phyloP scores from a whole-genome alignment of 2,329 filamentous ascomycete genomes.

The Catunica adiposa region DNA sequence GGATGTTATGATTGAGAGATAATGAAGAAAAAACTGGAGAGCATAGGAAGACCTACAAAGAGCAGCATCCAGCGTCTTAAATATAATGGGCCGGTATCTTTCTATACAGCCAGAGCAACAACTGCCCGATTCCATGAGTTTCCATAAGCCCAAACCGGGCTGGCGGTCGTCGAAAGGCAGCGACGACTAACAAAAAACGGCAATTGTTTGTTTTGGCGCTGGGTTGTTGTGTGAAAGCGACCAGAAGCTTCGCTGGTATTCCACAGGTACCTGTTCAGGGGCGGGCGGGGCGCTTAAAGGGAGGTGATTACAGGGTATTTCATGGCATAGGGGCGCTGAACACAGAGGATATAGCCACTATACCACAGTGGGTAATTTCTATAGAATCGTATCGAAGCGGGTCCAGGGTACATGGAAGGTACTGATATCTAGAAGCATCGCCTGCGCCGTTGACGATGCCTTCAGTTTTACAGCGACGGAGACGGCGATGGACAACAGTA shows the following conservation, averaged over 20 bases:
- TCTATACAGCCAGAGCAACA: not conserved
- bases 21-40: conserved; percentile 6
- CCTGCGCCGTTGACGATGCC: not conserved
- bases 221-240: not conserved
- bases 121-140: conserved; percentile 16
- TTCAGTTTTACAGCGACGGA: conserved; percentile 3
- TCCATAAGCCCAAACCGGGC: conserved; percentile 14
- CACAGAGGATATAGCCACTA: not conserved
- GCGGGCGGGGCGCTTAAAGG: not conserved
- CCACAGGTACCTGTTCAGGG: conserved; percentile 8
- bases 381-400: conserved; percentile 13
- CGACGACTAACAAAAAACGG: not conserved
- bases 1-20: conserved; percentile 5
- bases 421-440: conserved; percentile 2
- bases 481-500: conserved; percentile 4
- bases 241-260: conserved; percentile 12
- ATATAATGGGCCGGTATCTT: conserved; percentile 8
- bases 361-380: not conserved
- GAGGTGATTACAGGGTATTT: not conserved
- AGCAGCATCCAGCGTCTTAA: conserved; percentile 10
- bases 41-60: not conserved
- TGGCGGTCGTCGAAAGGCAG: not conserved
- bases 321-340: not conserved
- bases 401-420: conserved; percentile 7
- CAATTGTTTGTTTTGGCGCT: not conserved